phyloP scores from a whole-genome alignment of 345 rosid genomes.

The Brassica incana region DNA sequence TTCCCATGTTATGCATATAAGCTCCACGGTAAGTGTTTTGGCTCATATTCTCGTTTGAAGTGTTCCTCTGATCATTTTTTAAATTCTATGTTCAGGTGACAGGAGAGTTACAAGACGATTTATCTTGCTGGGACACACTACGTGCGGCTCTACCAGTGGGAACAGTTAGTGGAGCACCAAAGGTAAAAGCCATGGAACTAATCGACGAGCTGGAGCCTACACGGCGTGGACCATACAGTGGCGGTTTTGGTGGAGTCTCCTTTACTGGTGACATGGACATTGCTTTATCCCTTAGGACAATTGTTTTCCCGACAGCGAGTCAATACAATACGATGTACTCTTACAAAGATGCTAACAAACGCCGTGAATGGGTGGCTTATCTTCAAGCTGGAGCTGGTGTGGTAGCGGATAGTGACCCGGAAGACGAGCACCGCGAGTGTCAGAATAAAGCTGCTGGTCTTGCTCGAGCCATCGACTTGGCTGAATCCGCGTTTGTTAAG shows the following conservation, averaged over 20 bases:
- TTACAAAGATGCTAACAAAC: slow-evolving; percentile 45
- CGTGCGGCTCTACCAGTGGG: slow-evolving; percentile 87
- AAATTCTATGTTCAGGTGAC: slow-evolving; percentile 52
- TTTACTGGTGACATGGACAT: slow-evolving; percentile 87
- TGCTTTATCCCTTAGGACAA: slow-evolving; percentile 74
- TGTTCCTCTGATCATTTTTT: slow-evolving; percentile 9
- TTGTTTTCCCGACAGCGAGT: slow-evolving; percentile 69
- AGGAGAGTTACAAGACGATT: slow-evolving; percentile 71
- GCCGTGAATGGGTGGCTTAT: slow-evolving; percentile 81
- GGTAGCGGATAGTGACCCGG: slow-evolving; percentile 79
- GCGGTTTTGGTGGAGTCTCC: slow-evolving; percentile 80
- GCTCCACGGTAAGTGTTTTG: slow-evolving; percentile 70
- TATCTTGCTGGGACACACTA: slow-evolving; percentile 79
- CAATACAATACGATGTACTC: slow-evolving; percentile 71
- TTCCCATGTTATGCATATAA: slow-evolving; percentile 96
- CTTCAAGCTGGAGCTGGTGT: slow-evolving; percentile 88
- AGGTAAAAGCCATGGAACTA: slow-evolving; percentile 92
- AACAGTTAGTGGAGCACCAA: slow-evolving; percentile 91
- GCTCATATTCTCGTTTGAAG: background rate
- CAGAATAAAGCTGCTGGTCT: slow-evolving; percentile 80
- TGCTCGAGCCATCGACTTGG: slow-evolving; percentile 85
- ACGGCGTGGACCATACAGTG: slow-evolving; percentile 90
- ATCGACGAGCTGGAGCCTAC: slow-evolving; percentile 71
- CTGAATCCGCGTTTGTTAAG: slow-evolving; percentile 69
- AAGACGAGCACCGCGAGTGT: slow-evolving; percentile 72